Base-by-base conservation (phyloP, 805 yeast genomes). In the Metschnikowia kofuensis region DNA sequence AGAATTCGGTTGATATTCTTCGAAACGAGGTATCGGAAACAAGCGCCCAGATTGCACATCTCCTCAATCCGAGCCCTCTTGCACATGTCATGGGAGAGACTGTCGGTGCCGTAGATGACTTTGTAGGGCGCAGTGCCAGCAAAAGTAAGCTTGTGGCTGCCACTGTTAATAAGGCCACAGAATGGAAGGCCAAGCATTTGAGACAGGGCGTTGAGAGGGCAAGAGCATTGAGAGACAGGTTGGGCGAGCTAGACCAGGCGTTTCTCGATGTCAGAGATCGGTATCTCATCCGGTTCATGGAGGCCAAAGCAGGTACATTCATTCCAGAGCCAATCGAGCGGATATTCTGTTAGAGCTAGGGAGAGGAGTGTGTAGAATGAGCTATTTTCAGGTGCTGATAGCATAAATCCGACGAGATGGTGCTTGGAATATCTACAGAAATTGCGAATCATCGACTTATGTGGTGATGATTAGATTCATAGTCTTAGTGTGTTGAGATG, bases 1-100 rank as follows among this genome's bases (percentile, higher is more conserved):
- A 27, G 26, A n/a, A 15, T 30, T 36, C 45, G 8, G 39, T 46
- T n/a, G 45, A 38, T 34, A 37, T 41, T 32, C 43, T 46, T 14
- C 42, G 45, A 4, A 31, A 41, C 14, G 42, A 36, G 6, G 42
- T 32, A 7, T 26, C 15, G 6, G 42, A 46, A 26, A 30, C 45
- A 10, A 41, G 45, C 16, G 16, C 38, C 13, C 45, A 46, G 14
- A 46, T 46, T n/a, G 28, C 42, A n/a, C 38, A 41, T 6, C 9
- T 46, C 12, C 31, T 46, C n/a, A 46, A 46, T 32, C 49, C 49
- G 4, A 46, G 49, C 14, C 49, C 49, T 11, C 35, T 46, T 35
- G 40, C 44, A 12, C 44, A 35, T 15, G 44, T 28, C 11, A 10
- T 45, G 40, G 38, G 27, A 12, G 48, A 36, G 21, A 40, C 41